Evolutionary conservation across 495 filamentous ascomycete genomes (phyloP).

Genomic region (Zalerion maritima): DNA sequence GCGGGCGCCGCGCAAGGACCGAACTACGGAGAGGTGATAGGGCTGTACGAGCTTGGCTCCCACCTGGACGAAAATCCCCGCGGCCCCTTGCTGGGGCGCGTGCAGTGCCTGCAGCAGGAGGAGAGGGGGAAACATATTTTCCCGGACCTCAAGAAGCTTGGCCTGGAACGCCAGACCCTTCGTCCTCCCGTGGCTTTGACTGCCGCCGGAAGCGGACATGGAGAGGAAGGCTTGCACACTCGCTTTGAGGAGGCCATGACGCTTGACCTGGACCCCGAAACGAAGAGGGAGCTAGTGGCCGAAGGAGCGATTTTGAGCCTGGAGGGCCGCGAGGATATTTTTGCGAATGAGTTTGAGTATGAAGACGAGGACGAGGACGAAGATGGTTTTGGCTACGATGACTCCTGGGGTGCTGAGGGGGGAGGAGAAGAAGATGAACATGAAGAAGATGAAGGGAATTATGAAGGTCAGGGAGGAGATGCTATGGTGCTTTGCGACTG

Average conservation of each 20-base stretch:
- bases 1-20: constrained; percentile 33
- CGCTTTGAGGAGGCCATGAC: no score
- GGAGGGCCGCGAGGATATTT: constrained; percentile 1
- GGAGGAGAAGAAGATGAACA: no score
- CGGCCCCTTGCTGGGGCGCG: constrained; percentile 17
- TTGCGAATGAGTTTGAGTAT: constrained; percentile 1
- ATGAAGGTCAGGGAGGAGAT: no score
- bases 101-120: constrained; percentile 15
- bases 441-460: no score
- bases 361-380: constrained; percentile 1
- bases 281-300: constrained; percentile 5
- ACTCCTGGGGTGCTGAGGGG: no score
- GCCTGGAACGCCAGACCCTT: constrained; percentile 3
- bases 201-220: not conserved
- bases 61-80: constrained; percentile 21
- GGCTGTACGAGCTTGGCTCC: constrained; percentile 21
- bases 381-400: no score
- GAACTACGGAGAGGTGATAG: constrained; percentile 23
- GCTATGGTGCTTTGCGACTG: no score
- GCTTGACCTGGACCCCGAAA: constrained; percentile 14
- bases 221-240: no score
- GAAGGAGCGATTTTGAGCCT: constrained; percentile 7
- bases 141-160: not conserved
- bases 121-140: constrained; percentile 8
- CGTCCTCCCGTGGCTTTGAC: constrained; percentile 3